These are phyloP conservation scores for Entelexis paramagnoliae DNA, from an alignment of 1,139 yeast species.

Conservation along the genomic window DNA sequence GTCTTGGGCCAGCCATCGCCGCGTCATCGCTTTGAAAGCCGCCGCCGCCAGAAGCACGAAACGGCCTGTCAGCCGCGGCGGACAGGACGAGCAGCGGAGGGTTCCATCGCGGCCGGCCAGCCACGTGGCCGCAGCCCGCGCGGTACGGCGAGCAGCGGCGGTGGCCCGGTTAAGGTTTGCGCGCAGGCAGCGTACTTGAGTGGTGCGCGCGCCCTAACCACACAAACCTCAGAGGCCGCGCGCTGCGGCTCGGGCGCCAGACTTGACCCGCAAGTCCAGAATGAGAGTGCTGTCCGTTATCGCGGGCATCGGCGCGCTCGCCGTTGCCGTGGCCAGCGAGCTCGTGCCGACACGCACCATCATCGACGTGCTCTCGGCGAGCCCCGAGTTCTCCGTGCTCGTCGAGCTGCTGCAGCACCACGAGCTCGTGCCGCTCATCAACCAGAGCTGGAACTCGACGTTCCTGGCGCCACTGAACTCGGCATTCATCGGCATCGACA, in stretches of 20 bases:
- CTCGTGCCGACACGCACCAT: constrained; percentile 36
- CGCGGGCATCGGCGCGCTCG: not conserved
- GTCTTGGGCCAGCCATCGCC: too few species aligned
- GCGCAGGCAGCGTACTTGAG: too few species aligned
- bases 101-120: too few species aligned
- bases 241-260: not conserved
- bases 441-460: constrained; percentile 57
- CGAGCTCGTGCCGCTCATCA: constrained; percentile 60
- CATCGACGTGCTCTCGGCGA: constrained; percentile 63
- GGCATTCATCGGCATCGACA: constrained; percentile 45
- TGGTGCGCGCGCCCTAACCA: not conserved
- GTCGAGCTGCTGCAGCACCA: constrained; percentile 54
- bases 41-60: not conserved
- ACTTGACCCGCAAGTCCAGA: not conserved
- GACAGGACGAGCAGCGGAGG: too few species aligned
- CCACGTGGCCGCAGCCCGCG: not conserved
- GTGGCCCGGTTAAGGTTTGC: too few species aligned
- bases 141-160: not conserved
- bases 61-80: not conserved
- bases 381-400: constrained; percentile 64
- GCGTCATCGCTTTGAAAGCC: not conserved
- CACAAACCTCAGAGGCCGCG: not conserved
- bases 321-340: not conserved
- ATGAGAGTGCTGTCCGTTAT: not conserved
- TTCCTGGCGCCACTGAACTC: constrained; percentile 78